Evolutionary conservation across 768 basidiomycete species (phyloP).

Genomic region (Rhodotorula toruloides): DNA sequence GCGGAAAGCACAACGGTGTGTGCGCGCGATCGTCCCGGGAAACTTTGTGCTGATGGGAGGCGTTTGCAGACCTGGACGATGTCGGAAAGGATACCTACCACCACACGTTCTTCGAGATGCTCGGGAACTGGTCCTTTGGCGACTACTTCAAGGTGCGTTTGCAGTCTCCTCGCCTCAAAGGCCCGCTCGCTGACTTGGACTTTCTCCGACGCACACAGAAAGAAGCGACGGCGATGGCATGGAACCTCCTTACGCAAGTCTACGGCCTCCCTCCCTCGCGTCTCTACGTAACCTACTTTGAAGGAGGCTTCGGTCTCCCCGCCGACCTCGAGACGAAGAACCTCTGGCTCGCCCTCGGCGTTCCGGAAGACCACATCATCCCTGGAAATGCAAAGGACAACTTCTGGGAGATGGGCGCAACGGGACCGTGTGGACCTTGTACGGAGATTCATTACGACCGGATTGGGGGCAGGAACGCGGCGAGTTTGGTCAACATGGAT

Average conservation of each 20-base stretch:
- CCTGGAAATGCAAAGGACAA: slow-evolving; percentile 95
- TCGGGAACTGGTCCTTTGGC: slow-evolving; percentile 99
- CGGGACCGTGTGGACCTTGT: slow-evolving; percentile 96
- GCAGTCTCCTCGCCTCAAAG: neutral
- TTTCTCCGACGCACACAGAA: slow-evolving; percentile 53
- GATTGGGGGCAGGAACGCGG: slow-evolving; percentile 93
- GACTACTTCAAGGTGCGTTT: slow-evolving; percentile 91
- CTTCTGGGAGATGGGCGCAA: slow-evolving; percentile 99
- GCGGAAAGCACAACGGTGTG: slow-evolving; percentile 95
- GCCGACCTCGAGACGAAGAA: slow-evolving; percentile 83
- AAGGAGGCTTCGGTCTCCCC: slow-evolving; percentile 83
- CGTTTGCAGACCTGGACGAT: slow-evolving; percentile 87
- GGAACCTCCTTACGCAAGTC: slow-evolving; percentile 86
- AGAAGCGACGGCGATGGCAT: slow-evolving; percentile 88
- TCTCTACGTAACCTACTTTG: slow-evolving; percentile 95
- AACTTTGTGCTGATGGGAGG: too few species aligned
- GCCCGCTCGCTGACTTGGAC: slow-evolving; percentile 17
- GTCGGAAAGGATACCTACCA: slow-evolving; percentile 98
- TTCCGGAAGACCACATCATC: slow-evolving; percentile 80
- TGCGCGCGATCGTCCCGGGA: too few species aligned
- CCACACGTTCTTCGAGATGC: slow-evolving; percentile 76
- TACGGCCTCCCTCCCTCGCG: slow-evolving; percentile 83
- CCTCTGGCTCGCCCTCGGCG: slow-evolving; percentile 81
- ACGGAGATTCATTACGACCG: slow-evolving; percentile 97
- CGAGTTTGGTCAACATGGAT: slow-evolving; percentile 87